Evolutionary conservation across 306 rosid genomes (phyloP).

Genomic region (Dicorynia guianensis): DNA sequence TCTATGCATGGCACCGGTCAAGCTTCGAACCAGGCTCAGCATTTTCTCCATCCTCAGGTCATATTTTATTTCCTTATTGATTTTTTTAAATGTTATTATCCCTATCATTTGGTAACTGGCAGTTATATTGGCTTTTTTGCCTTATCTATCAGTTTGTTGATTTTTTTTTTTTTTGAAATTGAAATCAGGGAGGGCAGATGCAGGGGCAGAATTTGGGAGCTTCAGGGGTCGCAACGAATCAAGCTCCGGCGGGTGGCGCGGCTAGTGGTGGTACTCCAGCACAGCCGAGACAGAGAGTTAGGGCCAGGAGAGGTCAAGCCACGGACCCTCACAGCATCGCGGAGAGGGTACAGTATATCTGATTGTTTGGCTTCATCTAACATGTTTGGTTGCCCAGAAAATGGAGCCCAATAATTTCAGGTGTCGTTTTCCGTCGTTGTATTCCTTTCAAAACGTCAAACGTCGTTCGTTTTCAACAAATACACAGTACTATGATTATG

Average conservation of each 20-base stretch:
- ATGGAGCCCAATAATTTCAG: slow-evolving; percentile 5
- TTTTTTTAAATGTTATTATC: not conserved
- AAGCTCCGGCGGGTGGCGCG: slow-evolving; percentile 24
- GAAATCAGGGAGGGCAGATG: slow-evolving; percentile 48
- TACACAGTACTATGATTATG: not conserved
- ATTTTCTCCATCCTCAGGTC: slow-evolving; percentile 71
- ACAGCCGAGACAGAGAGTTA: slow-evolving; percentile 86
- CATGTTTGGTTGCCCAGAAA: slow-evolving; percentile 43
- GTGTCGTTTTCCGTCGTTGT: slow-evolving; percentile 38
- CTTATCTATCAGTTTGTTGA: not conserved
- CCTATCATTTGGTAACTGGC: not conserved
- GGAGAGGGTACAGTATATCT: slow-evolving; percentile 69
- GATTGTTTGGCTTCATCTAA: not conserved
- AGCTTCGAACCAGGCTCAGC: slow-evolving; percentile 56
- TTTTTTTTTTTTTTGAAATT: not conserved
- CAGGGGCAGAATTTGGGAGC: slow-evolving; percentile 61
- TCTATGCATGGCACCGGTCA: slow-evolving; percentile 52
- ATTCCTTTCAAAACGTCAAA: slow-evolving; percentile 9
- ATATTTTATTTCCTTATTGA: not conserved
- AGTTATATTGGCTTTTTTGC: not conserved
- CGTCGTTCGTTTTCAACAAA: not conserved
- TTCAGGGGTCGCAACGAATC: not conserved
- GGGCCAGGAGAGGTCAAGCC: slow-evolving; percentile 98
- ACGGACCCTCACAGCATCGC: slow-evolving; percentile 99
- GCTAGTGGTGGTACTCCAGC: slow-evolving; percentile 44